Percentiles rank a stretch among this genome's conserved stretches.
Evolutionary conservation across 352 stramenopile genomes (phyloP).

Genomic region (Globisporangium heterothallicum): DNA sequence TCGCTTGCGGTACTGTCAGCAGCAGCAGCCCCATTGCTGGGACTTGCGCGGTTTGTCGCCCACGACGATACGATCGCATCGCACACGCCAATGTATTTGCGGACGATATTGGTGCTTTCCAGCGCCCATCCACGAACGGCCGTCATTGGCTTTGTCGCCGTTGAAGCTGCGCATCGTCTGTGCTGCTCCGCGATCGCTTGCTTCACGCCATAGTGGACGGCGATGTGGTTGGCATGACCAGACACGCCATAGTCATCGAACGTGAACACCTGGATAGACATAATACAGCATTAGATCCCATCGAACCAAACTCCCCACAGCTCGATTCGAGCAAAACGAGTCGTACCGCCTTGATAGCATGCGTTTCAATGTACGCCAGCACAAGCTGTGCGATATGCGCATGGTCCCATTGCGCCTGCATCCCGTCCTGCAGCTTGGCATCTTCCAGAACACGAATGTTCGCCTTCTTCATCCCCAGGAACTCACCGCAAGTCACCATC

Average conservation of each 20-base stretch:
- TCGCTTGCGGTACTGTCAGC: conserved; percentile 4
- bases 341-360: conserved; percentile 61
- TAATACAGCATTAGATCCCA: no score
- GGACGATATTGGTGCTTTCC: conserved; percentile 67
- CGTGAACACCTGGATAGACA: conserved; percentile 76
- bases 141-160: conserved; percentile 4
- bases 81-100: conserved; percentile 87
- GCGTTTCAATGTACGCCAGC: conserved; percentile 39
- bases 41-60: no score
- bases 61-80: conserved; percentile 57
- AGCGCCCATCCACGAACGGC: conserved; percentile 52
- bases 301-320: no score
- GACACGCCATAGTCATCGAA: conserved; percentile 94
- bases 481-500: conserved; percentile 46
- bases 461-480: conserved; percentile 40
- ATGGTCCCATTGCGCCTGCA: conserved; percentile 65
- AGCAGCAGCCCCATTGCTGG: background rate
- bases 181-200: conserved; percentile 37
- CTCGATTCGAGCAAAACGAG: conserved; percentile 1
- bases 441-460: conserved; percentile 76
- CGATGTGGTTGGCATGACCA: conserved; percentile 92
- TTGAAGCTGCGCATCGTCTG: conserved; percentile 22
- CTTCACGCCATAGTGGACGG: conserved; percentile 55
- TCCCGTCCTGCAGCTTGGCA: conserved; percentile 81
- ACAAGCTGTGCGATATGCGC: conserved; percentile 63